phyloP scores from a whole-genome alignment of 225 moss, liverwort and hornwort genomes.

The Sphagnum contortum region DNA sequence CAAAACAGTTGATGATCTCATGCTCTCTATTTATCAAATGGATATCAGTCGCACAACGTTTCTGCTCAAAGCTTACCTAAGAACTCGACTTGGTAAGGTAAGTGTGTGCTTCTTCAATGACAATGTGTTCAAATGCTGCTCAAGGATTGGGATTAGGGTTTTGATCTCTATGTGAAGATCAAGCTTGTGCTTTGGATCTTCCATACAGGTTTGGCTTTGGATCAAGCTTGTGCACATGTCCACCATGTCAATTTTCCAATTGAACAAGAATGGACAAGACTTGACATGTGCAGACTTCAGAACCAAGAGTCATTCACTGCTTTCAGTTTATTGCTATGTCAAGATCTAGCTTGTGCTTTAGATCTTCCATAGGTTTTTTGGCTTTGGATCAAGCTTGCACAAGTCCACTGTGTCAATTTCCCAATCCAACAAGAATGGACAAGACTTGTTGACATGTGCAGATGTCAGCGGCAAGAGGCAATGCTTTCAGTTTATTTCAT shows the following conservation, averaged over 20 bases:
- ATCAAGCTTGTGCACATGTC: neutral
- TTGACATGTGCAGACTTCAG: no score
- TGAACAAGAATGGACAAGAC: neutral
- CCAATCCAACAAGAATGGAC: no score
- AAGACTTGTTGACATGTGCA: no score
- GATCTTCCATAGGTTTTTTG: neutral
- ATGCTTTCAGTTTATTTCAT: no score
- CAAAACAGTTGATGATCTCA: constrained; percentile 66
- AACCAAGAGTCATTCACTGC: no score
- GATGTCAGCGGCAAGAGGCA: no score
- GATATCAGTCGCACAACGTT: constrained; percentile 83
- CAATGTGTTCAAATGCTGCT: neutral
- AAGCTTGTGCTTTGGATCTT: neutral
- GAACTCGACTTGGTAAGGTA: constrained; percentile 66
- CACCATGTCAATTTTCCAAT: neutral
- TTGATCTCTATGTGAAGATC: neutral
- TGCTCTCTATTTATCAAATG: constrained; percentile 87
- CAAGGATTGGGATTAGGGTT: neutral
- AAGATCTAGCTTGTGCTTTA: neutral
- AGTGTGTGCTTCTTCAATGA: neutral
- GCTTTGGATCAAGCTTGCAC: no score
- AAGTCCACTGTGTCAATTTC: no score
- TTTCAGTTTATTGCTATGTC: no score
- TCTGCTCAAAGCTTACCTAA: constrained; percentile 74
- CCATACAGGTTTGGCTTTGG: neutral